Conservation (phyloP, 306 rosid genomes). For the Medicago lupulina region DNA sequence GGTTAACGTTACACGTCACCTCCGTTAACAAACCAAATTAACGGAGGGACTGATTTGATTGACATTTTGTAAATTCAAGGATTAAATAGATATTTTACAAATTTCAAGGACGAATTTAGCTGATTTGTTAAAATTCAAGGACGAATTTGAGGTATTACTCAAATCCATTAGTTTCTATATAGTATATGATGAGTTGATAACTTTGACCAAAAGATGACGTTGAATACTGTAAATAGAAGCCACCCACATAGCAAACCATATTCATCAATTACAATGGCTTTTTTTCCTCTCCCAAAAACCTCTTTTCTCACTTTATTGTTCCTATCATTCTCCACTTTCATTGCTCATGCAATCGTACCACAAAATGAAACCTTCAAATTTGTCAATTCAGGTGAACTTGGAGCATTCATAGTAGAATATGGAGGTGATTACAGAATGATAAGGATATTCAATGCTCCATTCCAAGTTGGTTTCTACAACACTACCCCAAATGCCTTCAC, state of each 20-base stretch:
- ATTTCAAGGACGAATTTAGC: too few species aligned
- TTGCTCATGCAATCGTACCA: slow-evolving; percentile 57
- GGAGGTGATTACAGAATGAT: slow-evolving; percentile 53
- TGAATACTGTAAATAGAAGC: slow-evolving; percentile 8
- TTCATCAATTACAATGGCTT: slow-evolving; percentile 36
- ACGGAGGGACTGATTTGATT: too few species aligned
- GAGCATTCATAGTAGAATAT: slow-evolving; percentile 58
- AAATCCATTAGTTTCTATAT: background rate
- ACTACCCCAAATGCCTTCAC: slow-evolving; percentile 74
- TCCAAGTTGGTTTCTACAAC: slow-evolving; percentile 74
- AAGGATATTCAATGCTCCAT: slow-evolving; percentile 48
- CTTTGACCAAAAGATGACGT: slow-evolving; percentile 37
- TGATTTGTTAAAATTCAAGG: too few species aligned
- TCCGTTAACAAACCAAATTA: too few species aligned
- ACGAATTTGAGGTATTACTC: too few species aligned
- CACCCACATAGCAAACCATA: background rate
- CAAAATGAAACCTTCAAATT: slow-evolving; percentile 56
- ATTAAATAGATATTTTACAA: too few species aligned
- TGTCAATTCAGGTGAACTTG: slow-evolving; percentile 60
- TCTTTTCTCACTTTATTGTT: slow-evolving; percentile 37
- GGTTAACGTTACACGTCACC: too few species aligned
- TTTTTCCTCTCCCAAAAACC: slow-evolving; percentile 24
- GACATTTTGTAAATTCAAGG: too few species aligned
- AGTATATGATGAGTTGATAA: slow-evolving; percentile 21
- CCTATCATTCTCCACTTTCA: slow-evolving; percentile 33